These are phyloP conservation scores for Kluyveromyces nonfermentans DNA, from an alignment of 805 yeast species.

Conservation along the genomic window DNA sequence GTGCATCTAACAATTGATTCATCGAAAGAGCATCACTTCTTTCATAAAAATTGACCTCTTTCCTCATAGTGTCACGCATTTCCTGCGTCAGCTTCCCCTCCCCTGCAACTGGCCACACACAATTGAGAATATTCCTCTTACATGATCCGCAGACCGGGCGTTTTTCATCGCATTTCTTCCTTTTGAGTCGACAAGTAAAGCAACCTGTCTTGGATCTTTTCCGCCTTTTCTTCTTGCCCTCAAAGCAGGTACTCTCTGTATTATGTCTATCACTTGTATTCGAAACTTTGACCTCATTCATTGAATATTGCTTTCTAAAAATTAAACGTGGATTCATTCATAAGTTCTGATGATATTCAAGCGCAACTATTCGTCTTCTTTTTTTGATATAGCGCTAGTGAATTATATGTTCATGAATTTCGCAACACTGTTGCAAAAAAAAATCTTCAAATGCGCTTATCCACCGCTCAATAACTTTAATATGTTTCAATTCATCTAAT, in stretches of 20 bases:
- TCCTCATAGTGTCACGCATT: constrained; percentile 11
- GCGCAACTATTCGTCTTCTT: not conserved
- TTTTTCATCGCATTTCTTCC: constrained; percentile 16
- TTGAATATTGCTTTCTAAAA: not conserved
- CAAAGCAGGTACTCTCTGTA: not conserved
- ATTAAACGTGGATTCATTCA: not conserved
- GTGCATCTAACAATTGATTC: not conserved
- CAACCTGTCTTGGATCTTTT: constrained; percentile 14
- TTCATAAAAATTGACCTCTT: constrained; percentile 8
- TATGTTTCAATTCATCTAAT: no score
- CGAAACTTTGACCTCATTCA: not conserved
- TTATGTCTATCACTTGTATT: not conserved
- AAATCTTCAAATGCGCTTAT: not conserved
- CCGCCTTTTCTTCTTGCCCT: constrained; percentile 1
- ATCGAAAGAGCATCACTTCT: not conserved
- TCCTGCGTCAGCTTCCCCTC: constrained; percentile 11
- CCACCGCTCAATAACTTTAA: no score
- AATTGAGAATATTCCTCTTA: constrained; percentile 8
- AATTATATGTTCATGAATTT: no score
- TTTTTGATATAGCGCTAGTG: not conserved
- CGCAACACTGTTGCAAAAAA: no score
- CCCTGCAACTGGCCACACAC: constrained; percentile 14
- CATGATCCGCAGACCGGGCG: constrained; percentile 13
- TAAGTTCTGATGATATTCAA: not conserved
- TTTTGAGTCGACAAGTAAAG: constrained; percentile 13